phyloP scores from a whole-genome alignment of 768 basidiomycete species.

The Amanita muscaria region DNA sequence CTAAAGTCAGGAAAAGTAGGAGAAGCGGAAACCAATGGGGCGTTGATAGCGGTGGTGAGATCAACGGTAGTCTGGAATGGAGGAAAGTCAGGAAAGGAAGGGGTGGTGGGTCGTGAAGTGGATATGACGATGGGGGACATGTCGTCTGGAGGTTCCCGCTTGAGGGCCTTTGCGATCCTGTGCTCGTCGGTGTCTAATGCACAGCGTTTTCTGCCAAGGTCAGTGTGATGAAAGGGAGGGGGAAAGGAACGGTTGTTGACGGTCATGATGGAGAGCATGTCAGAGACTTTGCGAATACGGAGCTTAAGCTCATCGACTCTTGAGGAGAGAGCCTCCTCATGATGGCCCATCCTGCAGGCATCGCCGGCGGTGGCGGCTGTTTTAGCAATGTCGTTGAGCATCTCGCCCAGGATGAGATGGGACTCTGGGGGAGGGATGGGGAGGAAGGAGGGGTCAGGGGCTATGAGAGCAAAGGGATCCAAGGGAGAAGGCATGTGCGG shows the following conservation, averaged over 20 bases:
- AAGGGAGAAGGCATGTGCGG: too few species aligned
- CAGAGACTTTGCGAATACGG: constrained; percentile 43
- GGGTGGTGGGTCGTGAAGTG: constrained; percentile 23
- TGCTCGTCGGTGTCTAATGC: constrained; percentile 35
- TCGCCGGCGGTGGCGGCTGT: constrained; percentile 50
- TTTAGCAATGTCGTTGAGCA: constrained; percentile 49
- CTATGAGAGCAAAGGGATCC: constrained; percentile 11
- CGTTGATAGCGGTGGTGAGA: constrained; percentile 11
- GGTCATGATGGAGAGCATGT: constrained; percentile 41
- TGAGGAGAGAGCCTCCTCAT: constrained; percentile 35
- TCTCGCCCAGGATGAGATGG: constrained; percentile 28
- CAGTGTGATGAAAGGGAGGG: constrained; percentile 19
- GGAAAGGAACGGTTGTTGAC: constrained; percentile 18
- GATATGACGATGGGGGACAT: constrained; percentile 17
- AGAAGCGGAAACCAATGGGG: constrained; percentile 11
- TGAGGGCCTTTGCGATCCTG: constrained; percentile 35
- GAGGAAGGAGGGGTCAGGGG: constrained; percentile 9
- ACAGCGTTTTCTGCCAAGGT: constrained; percentile 35
- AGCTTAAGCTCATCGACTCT: constrained; percentile 50
- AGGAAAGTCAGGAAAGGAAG: constrained; percentile 18
- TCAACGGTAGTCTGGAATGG: constrained; percentile 16
- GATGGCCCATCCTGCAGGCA: constrained; percentile 39
- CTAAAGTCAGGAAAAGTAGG: constrained; percentile 24
- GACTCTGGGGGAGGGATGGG: constrained; percentile 12
- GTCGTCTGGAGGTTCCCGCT: constrained; percentile 41